Evolutionary conservation across 1,284 basidiomycete species (phyloP).

Genomic region (Omphalotus olearius): DNA sequence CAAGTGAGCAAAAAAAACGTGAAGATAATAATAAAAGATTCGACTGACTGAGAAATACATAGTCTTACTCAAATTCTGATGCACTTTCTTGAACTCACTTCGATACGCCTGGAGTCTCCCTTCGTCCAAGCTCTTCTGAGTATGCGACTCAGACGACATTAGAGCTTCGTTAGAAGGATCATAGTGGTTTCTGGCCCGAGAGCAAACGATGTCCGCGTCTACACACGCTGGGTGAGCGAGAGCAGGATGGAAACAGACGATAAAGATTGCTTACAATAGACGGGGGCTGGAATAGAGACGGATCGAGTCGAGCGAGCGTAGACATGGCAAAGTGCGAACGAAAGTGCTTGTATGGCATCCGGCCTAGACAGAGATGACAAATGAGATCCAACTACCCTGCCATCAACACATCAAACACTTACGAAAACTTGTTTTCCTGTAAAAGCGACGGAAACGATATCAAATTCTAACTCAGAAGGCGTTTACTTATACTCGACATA

Average conservation of each 20-base stretch:
- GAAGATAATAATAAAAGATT: too few relatives aligned
- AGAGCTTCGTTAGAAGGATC: constrained; percentile 60
- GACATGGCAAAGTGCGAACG: constrained; percentile 76
- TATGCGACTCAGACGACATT: constrained; percentile 34
- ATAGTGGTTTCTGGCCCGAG: constrained; percentile 77
- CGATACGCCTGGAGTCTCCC: constrained; percentile 7
- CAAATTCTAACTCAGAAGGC: background rate
- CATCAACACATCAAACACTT: constrained; percentile 31
- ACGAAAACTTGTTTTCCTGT: constrained; percentile 29
- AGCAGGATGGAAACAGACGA: background rate
- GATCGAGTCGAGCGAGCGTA: constrained; percentile 81
- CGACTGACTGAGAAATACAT: constrained; percentile 15
- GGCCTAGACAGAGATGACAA: constrained; percentile 18
- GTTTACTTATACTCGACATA: constrained; percentile 17
- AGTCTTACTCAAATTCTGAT: background rate
- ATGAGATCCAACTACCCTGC: too few relatives aligned
- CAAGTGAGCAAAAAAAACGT: too few relatives aligned
- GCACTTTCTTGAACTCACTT: constrained; percentile 4
- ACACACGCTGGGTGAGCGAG: background rate
- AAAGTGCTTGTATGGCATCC: constrained; percentile 64
- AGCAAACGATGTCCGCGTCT: constrained; percentile 85
- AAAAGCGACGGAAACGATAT: background rate
- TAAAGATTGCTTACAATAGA: constrained; percentile 61
- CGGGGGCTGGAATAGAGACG: constrained; percentile 80
- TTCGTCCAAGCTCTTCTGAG: background rate